Base-by-base conservation (phyloP, 1,139 yeast species). In the Meyerozyma carpophila region DNA sequence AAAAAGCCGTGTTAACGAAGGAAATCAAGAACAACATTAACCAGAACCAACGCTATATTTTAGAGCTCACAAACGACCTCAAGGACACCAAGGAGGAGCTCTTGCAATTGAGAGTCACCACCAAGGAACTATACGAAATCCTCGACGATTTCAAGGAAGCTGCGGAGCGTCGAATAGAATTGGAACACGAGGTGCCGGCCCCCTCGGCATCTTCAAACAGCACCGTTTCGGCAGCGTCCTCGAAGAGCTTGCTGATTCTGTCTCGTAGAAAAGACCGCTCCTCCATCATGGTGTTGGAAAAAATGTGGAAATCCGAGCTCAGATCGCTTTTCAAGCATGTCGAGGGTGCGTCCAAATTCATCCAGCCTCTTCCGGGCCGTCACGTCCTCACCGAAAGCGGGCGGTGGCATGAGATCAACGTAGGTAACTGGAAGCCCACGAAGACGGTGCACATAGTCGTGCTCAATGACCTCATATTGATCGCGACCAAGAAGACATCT, bases 381-480 rank as follows among this genome's bases (percentile, higher is more conserved):
- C 96, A 90, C 59, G 79, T 91, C 2, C 68, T 89, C 26, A 78
- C 83, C 8, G 94, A 89, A 55, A 82, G 90, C 61, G 84, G 85
- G 1, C 77, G 93, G 42, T 91, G 97, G 97, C 79, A 77, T 48
- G 96, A 91, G 61, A 70, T 91, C 46, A 90, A 90, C 56, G 81
- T 86, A 1, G 93, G 95, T 0, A 90, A 96, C 16, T 83, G 91
- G 81, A 86, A 88, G 58, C 82, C 90, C 1, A 72, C 84, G 38
- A 83, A 86, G 54, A 82, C 90, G 2, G 82, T 84, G 2, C 95
- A 86, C 57, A 65, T 91, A 41, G 85, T 86, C 53, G 64, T 91
- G 9, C 69, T 91, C 50, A 90, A 86, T 58, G 98, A 91, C 61
- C 74, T 84, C 53, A 62, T 90, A 1, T 65, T 91, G 43, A 71